phyloP scores from a whole-genome alignment of 345 rosid species.

The Populus nigra region DNA sequence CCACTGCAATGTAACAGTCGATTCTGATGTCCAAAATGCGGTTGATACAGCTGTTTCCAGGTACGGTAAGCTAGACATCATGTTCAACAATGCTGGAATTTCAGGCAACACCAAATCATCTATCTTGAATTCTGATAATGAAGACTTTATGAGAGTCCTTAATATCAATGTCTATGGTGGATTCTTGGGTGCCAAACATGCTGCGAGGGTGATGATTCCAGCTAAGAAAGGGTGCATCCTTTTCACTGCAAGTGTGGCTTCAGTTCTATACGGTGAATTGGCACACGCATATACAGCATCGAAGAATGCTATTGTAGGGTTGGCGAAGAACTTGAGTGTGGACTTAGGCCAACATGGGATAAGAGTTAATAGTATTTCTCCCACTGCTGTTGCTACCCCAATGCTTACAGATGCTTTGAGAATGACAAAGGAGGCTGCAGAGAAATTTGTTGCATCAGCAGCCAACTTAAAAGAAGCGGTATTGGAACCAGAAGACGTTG shows the following conservation, averaged over 20 bases:
- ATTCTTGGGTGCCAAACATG: slow-evolving; percentile 31
- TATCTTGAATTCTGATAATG: not conserved
- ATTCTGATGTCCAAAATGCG: slow-evolving; percentile 17
- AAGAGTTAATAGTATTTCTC: slow-evolving; percentile 27
- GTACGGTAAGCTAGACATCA: slow-evolving; percentile 34
- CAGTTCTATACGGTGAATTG: not conserved
- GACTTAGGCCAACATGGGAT: slow-evolving; percentile 24
- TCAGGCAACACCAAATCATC: not conserved
- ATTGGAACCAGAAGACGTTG: slow-evolving; percentile 14
- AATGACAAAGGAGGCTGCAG: not conserved
- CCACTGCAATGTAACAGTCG: slow-evolving; percentile 28
- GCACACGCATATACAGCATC: slow-evolving; percentile 20
- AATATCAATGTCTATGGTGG: slow-evolving; percentile 22
- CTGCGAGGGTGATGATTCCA: slow-evolving; percentile 30
- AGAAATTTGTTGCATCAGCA: not conserved
- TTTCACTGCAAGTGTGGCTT: slow-evolving; percentile 16
- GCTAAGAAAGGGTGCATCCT: slow-evolving; percentile 23
- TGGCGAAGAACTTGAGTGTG: slow-evolving; percentile 15
- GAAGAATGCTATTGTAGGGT: slow-evolving; percentile 15
- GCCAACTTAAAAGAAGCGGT: slow-evolving; percentile 14
- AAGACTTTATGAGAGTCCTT: slow-evolving; percentile 12
- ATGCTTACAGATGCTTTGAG: not conserved
- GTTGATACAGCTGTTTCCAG: slow-evolving; percentile 24
- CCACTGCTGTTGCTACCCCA: not conserved
- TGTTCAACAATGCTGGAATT: slow-evolving; percentile 33